phyloP scores from a whole-genome alignment of 148 eudicot species.

The Agrostemma githago region DNA sequence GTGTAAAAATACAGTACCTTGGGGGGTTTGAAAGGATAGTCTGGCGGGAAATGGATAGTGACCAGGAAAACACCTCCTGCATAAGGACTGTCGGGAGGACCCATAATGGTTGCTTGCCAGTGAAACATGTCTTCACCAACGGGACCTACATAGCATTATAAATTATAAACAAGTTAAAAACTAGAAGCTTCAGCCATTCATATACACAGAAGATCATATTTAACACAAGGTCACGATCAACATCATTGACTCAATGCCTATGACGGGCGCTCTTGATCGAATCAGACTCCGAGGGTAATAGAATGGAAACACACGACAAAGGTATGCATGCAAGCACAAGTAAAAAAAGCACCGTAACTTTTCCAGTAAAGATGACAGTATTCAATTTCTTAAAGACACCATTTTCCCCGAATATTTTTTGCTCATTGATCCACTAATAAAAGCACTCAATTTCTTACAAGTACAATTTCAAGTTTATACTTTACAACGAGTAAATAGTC shows the following conservation, averaged over 20 bases:
- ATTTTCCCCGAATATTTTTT: too few relatives aligned
- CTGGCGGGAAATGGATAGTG: slow-evolving; percentile 29
- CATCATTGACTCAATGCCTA: neutral
- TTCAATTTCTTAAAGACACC: too few relatives aligned
- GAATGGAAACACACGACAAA: too few relatives aligned
- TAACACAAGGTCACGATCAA: neutral
- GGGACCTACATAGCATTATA: slow-evolving; percentile 16
- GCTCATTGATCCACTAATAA: too few relatives aligned
- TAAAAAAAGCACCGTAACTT: too few relatives aligned
- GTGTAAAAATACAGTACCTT: slow-evolving; percentile 17
- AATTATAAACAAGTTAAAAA: neutral
- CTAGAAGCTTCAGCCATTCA: neutral
- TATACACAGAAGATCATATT: too few relatives aligned
- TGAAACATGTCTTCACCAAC: slow-evolving; percentile 41
- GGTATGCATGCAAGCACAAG: too few relatives aligned
- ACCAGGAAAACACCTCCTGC: slow-evolving; percentile 35
- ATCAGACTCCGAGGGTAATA: too few relatives aligned
- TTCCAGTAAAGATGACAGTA: too few relatives aligned
- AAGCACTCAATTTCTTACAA: too few relatives aligned
- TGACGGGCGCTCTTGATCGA: neutral
- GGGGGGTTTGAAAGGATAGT: slow-evolving; percentile 33
- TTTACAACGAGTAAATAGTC: too few relatives aligned
- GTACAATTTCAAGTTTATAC: too few relatives aligned
- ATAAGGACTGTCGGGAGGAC: slow-evolving; percentile 35
- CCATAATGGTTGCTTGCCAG: slow-evolving; percentile 37